Evolutionary conservation across 2,329 filamentous ascomycete species (phyloP), one percentile per base, ranked within the genome.

Genomic region (Talaromyces islandicus): DNA sequence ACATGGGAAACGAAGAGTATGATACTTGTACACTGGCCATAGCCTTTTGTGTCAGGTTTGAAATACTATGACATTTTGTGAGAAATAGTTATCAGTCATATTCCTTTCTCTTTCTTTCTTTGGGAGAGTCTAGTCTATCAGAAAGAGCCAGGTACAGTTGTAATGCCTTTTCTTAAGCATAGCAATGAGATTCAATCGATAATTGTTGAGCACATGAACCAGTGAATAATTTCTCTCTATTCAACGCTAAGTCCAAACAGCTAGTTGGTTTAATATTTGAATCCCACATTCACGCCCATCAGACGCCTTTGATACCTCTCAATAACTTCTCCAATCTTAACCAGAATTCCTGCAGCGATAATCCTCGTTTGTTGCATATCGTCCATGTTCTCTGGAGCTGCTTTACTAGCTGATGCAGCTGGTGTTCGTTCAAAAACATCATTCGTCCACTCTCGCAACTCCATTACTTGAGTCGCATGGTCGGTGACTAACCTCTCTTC

Each of bases 391-490:
- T 85, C 53, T 91, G 87, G 73, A 87, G 86, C 29, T 88, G 83
- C 68, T 84, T 84, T 65, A 85, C 87, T 81, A 79, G 41, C 79
- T 76, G 21, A 80, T 78, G 59, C 73, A 62, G 64, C 72, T 61
- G 74, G 69, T 62, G 70, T 73, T 54, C 79, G 79, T 62, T 88
- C 85, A 73, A 97, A 95, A 1, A 97, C 83, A 58, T 81, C 80
- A 50, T 86, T 83, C 1, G 90, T 89, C 94, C 94, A 99, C 69
- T 91, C 89, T 67, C 90, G 85, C 62, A 91, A 89, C 80, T 97
- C 93, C 56, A 96, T 81, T 24, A 97, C 78, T 72, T 93, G 87
- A 59, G 86, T 85, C 0, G 89, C 87, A 67, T 91, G 85, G 60
- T 88, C 85, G 61, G 87, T 85, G 54, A 91, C 93, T 2, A 99